Percentiles rank a stretch among this genome's conserved stretches.
Evolutionary conservation across 148 eudicot species (phyloP).

Genomic region (Persicaria maculosa): DNA sequence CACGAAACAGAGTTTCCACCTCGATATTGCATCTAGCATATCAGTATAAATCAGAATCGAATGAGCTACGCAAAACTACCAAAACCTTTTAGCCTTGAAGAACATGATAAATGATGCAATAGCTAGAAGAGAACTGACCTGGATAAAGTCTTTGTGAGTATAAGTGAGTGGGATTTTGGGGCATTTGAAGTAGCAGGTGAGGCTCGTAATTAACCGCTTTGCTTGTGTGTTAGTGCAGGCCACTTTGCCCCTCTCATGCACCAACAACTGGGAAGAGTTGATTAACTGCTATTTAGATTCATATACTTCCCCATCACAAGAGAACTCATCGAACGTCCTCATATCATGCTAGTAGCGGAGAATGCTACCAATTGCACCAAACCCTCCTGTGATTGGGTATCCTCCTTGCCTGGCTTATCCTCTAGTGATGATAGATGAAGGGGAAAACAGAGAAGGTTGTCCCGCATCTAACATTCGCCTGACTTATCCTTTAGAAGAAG

Average conservation of each 20-base stretch:
- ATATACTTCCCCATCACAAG: conserved; percentile 14
- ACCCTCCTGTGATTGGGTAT: conserved; percentile 21
- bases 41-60: background rate
- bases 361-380: conserved; percentile 17
- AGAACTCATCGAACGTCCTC: conserved; percentile 16
- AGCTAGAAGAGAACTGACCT: background rate
- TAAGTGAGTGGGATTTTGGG: background rate
- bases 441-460: conserved; percentile 8
- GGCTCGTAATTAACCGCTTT: background rate
- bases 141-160: background rate
- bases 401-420: too few species aligned
- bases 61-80: background rate
- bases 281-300: conserved; percentile 18
- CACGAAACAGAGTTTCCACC: background rate
- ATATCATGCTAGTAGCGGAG: conserved; percentile 21
- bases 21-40: conserved; percentile 2
- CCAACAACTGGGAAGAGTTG: conserved; percentile 10
- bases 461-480: too few species aligned
- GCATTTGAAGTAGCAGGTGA: background rate
- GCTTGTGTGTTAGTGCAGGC: conserved; percentile 17
- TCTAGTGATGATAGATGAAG: too few species aligned
- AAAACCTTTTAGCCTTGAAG: background rate
- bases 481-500: too few species aligned
- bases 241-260: conserved; percentile 7
- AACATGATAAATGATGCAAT: background rate